Evolutionary conservation across 2,329 filamentous ascomycete species (phyloP), one percentile per base, ranked within the genome.

Genomic region (Neonectria sp.): DNA sequence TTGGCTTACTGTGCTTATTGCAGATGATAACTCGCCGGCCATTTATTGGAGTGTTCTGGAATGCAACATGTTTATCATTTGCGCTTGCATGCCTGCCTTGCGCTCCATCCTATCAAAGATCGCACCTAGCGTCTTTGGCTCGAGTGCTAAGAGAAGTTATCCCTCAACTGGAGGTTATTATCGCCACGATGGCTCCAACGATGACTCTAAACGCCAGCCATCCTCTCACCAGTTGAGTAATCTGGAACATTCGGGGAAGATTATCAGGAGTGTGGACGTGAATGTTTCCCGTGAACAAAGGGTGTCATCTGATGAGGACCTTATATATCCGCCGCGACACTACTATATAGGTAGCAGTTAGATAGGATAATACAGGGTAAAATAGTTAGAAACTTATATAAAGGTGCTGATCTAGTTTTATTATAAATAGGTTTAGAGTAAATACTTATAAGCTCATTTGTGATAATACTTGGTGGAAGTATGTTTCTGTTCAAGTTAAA

Each of bases 11-110:
- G 6, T 17, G n/a, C n/a, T n/a, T n/a, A n/a, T 33, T 24, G 9
- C 37, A 65, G 63, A 33, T n/a, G 63, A 65, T 33, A 65, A 65
- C 21, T 55, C 63, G 15, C 58, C 58, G 21, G 63, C 63, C n/a
- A 37, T 65, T n/a, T 65, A 65, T 37, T 65, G 63, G 63, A 65
- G 63, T 27, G 63, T 65, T 24, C 58, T 65, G 6, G 63, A 65
- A 37, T 65, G 63, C 8, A 51, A 65, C 27, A 65, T 65, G 57
- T 65, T 65, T 25, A 65, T 65, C 29, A 65, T 65, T 13, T 65
- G 62, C 56, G 62, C 62, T 9, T 65, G 62, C 40, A 52, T 65
- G 33, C 63, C 57, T 5, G 57, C 63, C 33, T 27, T 65, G 3
- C 58, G 63, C 25, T 65, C 63, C 3, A 33, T 62, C 25, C 57